These are phyloP conservation scores for Penicillium simplicissimum DNA, from an alignment of 495 filamentous ascomycete genomes.

Conservation along the genomic window DNA sequence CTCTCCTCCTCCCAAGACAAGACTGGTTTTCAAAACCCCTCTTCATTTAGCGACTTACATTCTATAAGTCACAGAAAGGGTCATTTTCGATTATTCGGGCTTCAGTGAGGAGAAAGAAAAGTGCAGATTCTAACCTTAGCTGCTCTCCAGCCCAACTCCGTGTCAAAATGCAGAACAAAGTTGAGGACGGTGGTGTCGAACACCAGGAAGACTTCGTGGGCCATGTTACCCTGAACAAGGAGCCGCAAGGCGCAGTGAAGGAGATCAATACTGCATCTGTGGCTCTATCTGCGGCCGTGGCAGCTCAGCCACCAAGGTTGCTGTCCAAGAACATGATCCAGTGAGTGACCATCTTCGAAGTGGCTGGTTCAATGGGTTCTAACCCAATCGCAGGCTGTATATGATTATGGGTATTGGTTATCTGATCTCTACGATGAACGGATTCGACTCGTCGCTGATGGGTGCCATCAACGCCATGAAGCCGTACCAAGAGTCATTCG, in stretches of 20 bases:
- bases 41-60: background rate
- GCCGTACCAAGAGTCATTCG: conserved; percentile 2
- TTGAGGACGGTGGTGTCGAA: background rate
- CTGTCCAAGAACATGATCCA: conserved; percentile 6
- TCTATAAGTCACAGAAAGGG: too few relatives aligned
- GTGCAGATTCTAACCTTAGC: background rate
- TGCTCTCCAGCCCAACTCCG: background rate
- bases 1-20: background rate
- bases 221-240: conserved; percentile 1
- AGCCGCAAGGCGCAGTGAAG: background rate
- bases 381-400: background rate
- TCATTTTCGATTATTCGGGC: too few relatives aligned
- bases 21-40: background rate
- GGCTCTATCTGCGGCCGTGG: background rate
- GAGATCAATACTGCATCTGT: conserved; percentile 3
- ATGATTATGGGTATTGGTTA: conserved; percentile 4
- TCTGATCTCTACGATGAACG: conserved; percentile 1
- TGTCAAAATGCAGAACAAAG: background rate
- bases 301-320: background rate
- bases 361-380: background rate
- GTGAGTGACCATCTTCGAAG: background rate
- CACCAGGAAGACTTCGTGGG: background rate
- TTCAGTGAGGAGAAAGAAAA: background rate
- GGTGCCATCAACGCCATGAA: conserved; percentile 6
- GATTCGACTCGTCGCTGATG: conserved; percentile 4